phyloP scores from a whole-genome alignment of 495 filamentous ascomycete genomes.

The Apiosordaria backusii region DNA sequence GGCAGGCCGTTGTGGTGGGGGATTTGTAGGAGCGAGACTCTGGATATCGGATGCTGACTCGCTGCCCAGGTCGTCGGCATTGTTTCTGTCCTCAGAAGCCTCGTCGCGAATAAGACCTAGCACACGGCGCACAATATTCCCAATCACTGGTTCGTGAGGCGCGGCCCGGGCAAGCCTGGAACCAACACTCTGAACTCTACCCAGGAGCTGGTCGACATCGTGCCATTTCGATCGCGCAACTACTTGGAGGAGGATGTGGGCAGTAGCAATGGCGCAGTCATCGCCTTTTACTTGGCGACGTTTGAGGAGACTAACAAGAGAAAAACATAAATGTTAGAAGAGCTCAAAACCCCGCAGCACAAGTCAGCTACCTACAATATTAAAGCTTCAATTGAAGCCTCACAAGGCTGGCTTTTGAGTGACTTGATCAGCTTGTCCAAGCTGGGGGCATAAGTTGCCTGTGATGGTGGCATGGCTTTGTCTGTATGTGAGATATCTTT shows the following conservation, averaged over 20 bases:
- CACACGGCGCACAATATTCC: slow-evolving; percentile 88
- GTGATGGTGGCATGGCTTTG: slow-evolving; percentile 39
- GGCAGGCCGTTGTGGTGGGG: slow-evolving; percentile 31
- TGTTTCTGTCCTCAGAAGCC: slow-evolving; percentile 72
- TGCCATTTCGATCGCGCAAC: slow-evolving; percentile 68
- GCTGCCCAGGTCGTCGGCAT: slow-evolving; percentile 53
- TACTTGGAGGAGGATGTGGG: slow-evolving; percentile 77
- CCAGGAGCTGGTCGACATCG: slow-evolving; percentile 72
- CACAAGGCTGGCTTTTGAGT: slow-evolving; percentile 64
- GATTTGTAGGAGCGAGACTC: slow-evolving; percentile 42
- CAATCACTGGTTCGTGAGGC: slow-evolving; percentile 83
- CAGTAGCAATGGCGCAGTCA: slow-evolving; percentile 86
- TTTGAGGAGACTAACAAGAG: slow-evolving; percentile 67
- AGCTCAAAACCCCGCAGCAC: not conserved
- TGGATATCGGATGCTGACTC: slow-evolving; percentile 35
- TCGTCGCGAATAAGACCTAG: slow-evolving; percentile 90
- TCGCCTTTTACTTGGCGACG: slow-evolving; percentile 82
- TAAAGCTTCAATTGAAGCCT: slow-evolving; percentile 75
- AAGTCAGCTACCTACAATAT: slow-evolving; percentile 59
- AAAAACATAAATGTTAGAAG: not conserved
- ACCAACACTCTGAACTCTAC: slow-evolving; percentile 71
- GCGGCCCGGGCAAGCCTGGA: slow-evolving; percentile 72
- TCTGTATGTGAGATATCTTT: not conserved
- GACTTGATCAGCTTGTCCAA: slow-evolving; percentile 73
- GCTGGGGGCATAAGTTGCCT: slow-evolving; percentile 57